Percentiles rank a stretch among this genome's conserved stretches.
Evolutionary conservation across 1,139 yeast species (phyloP).

Genomic region (Geotrichum fermentans): DNA sequence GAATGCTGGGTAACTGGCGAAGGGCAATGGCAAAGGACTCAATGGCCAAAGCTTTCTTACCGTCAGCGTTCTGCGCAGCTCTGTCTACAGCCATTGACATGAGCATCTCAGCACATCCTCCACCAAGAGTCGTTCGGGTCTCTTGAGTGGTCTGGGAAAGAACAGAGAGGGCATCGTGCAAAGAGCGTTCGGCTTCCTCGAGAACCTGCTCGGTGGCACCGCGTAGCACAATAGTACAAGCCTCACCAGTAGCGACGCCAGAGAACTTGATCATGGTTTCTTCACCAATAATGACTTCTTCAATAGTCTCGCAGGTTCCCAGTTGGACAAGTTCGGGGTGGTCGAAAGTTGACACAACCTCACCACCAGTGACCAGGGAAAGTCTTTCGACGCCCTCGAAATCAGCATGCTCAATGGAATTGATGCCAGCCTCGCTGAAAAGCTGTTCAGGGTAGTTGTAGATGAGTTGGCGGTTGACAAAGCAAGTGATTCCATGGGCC

Average conservation of each 20-base stretch:
- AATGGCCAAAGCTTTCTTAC: constrained; percentile 89
- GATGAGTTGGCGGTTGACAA: constrained; percentile 91
- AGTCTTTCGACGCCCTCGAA: constrained; percentile 96
- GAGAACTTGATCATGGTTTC: constrained; percentile 79
- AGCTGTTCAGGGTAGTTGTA: constrained; percentile 98
- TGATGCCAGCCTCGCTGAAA: constrained; percentile 79
- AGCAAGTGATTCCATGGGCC: constrained; percentile 75
- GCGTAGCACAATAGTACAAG: constrained; percentile 91
- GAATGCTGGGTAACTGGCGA: constrained; percentile 89
- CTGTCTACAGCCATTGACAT: constrained; percentile 98
- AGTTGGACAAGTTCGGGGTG: constrained; percentile 78
- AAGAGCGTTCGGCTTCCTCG: constrained; percentile 95
- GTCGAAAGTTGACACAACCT: constrained; percentile 95
- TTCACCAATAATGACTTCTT: constrained; percentile 91
- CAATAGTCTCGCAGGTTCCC: constrained; percentile 85
- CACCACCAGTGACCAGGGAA: constrained; percentile 96
- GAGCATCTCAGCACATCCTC: constrained; percentile 96
- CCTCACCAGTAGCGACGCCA: constrained; percentile 93
- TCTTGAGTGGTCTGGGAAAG: constrained; percentile 91
- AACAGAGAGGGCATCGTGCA: constrained; percentile 95
- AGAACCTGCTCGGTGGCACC: constrained; percentile 96
- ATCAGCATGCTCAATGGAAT: constrained; percentile 96
- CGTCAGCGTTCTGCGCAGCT: constrained; percentile 87
- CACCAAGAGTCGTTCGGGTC: constrained; percentile 94
- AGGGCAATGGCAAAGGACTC: constrained; percentile 92